phyloP scores from a whole-genome alignment of 768 basidiomycete species.

The Kwoniella dejecticola region DNA sequence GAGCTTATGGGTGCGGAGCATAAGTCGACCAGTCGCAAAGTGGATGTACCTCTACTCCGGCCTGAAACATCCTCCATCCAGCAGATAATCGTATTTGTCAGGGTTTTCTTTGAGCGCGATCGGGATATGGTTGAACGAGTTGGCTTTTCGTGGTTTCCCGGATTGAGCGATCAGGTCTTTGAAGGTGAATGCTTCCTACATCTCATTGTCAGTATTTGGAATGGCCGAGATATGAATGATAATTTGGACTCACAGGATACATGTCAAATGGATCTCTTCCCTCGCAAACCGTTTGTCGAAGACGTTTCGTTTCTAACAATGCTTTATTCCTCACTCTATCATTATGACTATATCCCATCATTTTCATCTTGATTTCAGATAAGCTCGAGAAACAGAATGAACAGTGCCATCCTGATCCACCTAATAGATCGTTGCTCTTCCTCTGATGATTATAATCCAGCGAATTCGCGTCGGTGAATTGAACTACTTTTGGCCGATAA shows the following conservation, averaged over 20 bases:
- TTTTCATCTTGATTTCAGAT: slow-evolving; percentile 34
- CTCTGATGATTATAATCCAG: slow-evolving; percentile 26
- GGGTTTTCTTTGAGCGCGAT: slow-evolving; percentile 24
- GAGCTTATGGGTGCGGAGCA: too few species aligned
- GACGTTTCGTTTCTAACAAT: slow-evolving; percentile 5
- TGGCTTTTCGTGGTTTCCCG: slow-evolving; percentile 1
- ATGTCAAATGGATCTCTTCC: slow-evolving; percentile 40
- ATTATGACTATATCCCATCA: slow-evolving; percentile 43
- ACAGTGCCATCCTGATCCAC: slow-evolving; percentile 39
- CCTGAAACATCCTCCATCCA: slow-evolving; percentile 33
- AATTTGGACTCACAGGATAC: slow-evolving; percentile 34
- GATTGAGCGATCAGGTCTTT: slow-evolving; percentile 30
- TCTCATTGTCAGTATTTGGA: not conserved
- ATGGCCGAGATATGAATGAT: not conserved
- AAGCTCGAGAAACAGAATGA: slow-evolving; percentile 37
- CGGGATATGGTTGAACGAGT: slow-evolving; percentile 22
- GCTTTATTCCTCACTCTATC: slow-evolving; percentile 31
- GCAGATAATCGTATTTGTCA: slow-evolving; percentile 32
- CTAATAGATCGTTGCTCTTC: slow-evolving; percentile 17
- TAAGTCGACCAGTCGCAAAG: too few species aligned
- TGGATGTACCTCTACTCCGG: too few species aligned
- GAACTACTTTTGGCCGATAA: slow-evolving; percentile 25
- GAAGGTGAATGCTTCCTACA: slow-evolving; percentile 36
- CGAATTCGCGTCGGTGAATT: not conserved
- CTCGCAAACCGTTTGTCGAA: slow-evolving; percentile 34